Base-by-base conservation (phyloP, 116 monocot genomes). In the Thalassia testudinum region DNA sequence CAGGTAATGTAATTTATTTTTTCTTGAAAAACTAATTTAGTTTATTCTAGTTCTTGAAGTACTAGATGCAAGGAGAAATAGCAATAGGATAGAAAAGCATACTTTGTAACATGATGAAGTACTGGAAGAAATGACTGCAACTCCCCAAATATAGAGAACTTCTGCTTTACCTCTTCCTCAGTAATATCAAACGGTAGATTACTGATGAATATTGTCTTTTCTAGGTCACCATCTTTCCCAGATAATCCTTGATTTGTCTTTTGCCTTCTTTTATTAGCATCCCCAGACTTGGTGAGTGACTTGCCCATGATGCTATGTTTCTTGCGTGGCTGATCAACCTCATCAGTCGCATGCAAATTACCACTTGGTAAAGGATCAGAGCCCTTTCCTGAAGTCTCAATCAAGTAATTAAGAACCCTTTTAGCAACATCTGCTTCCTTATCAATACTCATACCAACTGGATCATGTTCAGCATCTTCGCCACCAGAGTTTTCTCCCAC, bases 81-180 rank as follows among this genome's bases (percentile, higher is more conserved):
- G 37, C 20, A 25, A 34, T n/a, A n/a, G n/a, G 30, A 34, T 34
- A 34, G 10, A 34, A 25, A 57, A 26, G 60, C 81, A 47, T 75
- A 97, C 97, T 89, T 89, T 65, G 97, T 97, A 54, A 89, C 65
- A 55, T 59, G 70, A 71, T 89, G 97, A 26, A 97, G 82, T 51
- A 97, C 97, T 0, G 72, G 82, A 29, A 65, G 8, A 67, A 74
- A 85, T 24, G 82, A 75, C 38, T 77, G 69, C 58, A 97, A 75
- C 50, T 79, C 72, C 26, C 97, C 97, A 75, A 85, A 97, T 20
- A 82, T 52, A 22, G 82, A 79, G 62, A 97, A 97, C 52, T 75
- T 81, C 56, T 79, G 65, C 54, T 72, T 89, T 43, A 97, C 89
- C 48, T 89, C 97, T 61, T 74, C 88, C 57, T 51, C 15, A 15